Evolutionary conservation across 495 filamentous ascomycete species (phyloP).

Genomic region (Hypoxylon fuscum): DNA sequence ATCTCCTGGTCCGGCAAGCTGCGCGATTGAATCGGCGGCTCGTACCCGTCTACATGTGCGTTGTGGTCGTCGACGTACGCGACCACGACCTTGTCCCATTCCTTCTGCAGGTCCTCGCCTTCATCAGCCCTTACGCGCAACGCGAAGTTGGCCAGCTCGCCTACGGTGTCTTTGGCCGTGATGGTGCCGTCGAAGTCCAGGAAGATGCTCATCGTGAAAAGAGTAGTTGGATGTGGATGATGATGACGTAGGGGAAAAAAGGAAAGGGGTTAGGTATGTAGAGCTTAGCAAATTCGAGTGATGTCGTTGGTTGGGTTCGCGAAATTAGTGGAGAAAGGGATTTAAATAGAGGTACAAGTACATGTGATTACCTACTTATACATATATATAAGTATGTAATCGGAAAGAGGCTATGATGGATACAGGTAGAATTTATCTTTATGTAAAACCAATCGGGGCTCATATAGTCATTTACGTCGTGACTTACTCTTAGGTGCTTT

Average conservation of each 20-base stretch:
- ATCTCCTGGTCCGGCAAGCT: constrained; percentile 45
- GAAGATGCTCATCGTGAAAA: constrained; percentile 50
- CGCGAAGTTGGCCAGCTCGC: constrained; percentile 42
- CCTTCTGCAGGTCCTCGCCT: constrained; percentile 33
- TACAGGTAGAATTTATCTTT: too few species aligned
- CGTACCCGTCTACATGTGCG: constrained; percentile 43
- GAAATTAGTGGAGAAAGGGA: constrained; percentile 11
- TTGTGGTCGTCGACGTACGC: constrained; percentile 49
- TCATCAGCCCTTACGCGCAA: constrained; percentile 32
- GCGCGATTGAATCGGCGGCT: constrained; percentile 29
- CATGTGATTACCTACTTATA: not conserved
- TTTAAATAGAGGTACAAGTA: too few species aligned
- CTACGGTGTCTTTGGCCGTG: constrained; percentile 49
- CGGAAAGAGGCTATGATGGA: too few species aligned
- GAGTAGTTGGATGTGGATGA: not conserved
- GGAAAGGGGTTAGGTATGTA: not conserved
- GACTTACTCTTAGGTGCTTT: too few species aligned
- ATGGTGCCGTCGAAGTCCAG: constrained; percentile 62
- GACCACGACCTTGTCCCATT: constrained; percentile 50
- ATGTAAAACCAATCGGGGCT: too few species aligned
- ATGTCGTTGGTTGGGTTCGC: not conserved
- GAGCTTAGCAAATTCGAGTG: not conserved
- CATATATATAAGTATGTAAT: too few species aligned
- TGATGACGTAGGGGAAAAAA: constrained; percentile 1
- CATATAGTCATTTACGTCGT: too few species aligned